Percentiles rank a stretch among this genome's conserved stretches.
phyloP scores from a whole-genome alignment of 176 grass and related monocot species.

The Pharus latifolius region DNA sequence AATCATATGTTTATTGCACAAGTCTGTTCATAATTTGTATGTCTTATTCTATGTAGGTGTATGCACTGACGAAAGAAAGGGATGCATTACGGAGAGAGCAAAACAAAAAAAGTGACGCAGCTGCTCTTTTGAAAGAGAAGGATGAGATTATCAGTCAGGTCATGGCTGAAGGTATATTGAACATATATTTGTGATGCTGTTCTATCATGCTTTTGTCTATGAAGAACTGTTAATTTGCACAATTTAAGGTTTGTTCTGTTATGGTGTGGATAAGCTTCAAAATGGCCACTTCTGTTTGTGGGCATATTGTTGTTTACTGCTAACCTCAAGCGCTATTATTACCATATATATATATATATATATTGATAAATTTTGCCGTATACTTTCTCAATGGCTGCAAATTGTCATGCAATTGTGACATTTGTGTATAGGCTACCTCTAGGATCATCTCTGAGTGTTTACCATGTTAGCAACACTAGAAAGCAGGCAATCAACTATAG shows the following conservation, averaged over 20 bases:
- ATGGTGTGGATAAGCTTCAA: neutral
- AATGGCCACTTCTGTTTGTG: neutral
- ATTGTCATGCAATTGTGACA: neutral
- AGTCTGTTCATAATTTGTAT: neutral
- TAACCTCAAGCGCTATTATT: neutral
- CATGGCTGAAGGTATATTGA: slow-evolving; percentile 93
- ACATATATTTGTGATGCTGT: neutral
- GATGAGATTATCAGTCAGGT: slow-evolving; percentile 99
- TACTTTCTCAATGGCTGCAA: neutral
- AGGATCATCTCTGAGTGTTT: neutral
- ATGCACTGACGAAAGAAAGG: slow-evolving; percentile 87
- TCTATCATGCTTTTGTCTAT: slow-evolving; percentile 6
- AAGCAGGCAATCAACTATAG: neutral
- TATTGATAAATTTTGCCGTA: neutral
- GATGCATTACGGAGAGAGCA: slow-evolving; percentile 98
- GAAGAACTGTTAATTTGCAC: neutral
- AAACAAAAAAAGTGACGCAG: slow-evolving; percentile 89
- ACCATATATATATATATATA: neutral
- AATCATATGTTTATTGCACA: neutral
- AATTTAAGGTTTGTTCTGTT: neutral
- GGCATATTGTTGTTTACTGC: neutral
- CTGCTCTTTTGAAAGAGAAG: slow-evolving; percentile 99
- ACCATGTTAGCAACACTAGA: neutral
- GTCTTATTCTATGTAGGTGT: slow-evolving; percentile 53
- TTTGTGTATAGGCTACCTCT: too few species aligned